Conservation (phyloP, 2,329 filamentous ascomycete genomes). For the Fusarium chuoi region DNA sequence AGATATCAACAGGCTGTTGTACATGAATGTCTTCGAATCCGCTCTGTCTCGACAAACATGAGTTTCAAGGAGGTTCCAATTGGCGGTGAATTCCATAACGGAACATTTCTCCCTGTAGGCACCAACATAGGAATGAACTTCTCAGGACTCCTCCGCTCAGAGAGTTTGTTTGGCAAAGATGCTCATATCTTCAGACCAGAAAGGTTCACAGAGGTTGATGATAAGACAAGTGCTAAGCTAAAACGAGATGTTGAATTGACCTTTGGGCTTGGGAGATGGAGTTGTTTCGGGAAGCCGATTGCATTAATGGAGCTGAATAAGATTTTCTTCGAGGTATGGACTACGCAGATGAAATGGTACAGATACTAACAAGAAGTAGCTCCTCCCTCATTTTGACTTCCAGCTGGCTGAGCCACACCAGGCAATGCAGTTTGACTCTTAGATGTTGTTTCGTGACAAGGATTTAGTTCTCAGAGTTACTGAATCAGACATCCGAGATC, state of each 20-base stretch:
- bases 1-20: not conserved
- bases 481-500: not conserved
- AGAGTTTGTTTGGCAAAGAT: not conserved
- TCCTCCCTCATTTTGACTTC: not conserved
- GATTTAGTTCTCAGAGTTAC: not conserved
- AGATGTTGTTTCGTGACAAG: not conserved
- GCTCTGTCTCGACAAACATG: not conserved
- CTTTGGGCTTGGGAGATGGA: not conserved
- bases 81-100: not conserved
- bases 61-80: not conserved
- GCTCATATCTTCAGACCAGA: not conserved
- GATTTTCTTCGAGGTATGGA: not conserved
- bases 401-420: not conserved
- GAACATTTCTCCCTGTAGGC: not conserved
- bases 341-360: fast-evolving
- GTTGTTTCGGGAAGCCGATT: not conserved
- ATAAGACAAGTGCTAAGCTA: not conserved
- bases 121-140: not conserved
- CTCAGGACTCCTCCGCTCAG: not conserved
- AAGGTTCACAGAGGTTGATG: not conserved
- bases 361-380: not conserved
- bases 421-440: not conserved
- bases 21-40: not conserved
- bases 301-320: not conserved
- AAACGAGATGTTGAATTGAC: not conserved